Conservation (phyloP, 2,329 filamentous ascomycete species). For the Chaetothyriales sp. region DNA sequence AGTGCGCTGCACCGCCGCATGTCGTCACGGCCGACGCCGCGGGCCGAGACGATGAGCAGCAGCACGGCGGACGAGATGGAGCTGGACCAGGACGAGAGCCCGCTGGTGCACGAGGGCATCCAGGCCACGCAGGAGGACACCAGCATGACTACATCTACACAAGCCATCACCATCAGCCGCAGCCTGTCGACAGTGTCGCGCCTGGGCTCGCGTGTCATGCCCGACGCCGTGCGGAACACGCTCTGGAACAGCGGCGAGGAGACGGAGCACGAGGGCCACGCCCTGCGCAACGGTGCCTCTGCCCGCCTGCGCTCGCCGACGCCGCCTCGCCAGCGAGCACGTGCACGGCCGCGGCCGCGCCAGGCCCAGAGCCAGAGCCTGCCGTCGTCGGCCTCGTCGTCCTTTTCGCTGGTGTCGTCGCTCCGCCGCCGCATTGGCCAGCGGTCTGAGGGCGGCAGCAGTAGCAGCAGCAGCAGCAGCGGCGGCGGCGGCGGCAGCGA, state of each 20-base stretch:
- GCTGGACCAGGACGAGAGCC: conserved; percentile 26
- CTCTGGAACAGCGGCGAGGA: conserved; percentile 34
- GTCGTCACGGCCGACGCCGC: neutral
- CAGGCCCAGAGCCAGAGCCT: neutral
- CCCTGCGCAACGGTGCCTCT: conserved; percentile 30
- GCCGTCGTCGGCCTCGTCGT: neutral
- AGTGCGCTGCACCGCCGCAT: neutral
- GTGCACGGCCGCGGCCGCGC: too few relatives aligned
- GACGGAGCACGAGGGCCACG: conserved; percentile 31
- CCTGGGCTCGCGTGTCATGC: conserved; percentile 34
- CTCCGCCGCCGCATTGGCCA: conserved; percentile 8
- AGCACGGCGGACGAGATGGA: conserved; percentile 20
- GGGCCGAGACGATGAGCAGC: neutral
- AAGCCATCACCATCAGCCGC: conserved; percentile 17
- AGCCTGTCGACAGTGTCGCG: conserved; percentile 36
- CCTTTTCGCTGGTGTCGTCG: conserved; percentile 9
- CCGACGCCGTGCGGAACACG: conserved; percentile 32
- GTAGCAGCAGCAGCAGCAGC: too few relatives aligned
- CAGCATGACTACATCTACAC: conserved; percentile 11
- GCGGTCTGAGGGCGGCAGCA: neutral
- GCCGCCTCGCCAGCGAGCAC: conserved; percentile 5
- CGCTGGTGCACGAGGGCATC: conserved; percentile 22
- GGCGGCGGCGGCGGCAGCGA: neutral
- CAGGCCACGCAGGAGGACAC: conserved; percentile 19
- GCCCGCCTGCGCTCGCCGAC: conserved; percentile 20